A percentile compares a stretch with the other conserved stretches of the same genome.
Conservation (phyloP, 202 grass and related monocot genomes). For the Bolboschoenoplectus hybrid region DNA sequence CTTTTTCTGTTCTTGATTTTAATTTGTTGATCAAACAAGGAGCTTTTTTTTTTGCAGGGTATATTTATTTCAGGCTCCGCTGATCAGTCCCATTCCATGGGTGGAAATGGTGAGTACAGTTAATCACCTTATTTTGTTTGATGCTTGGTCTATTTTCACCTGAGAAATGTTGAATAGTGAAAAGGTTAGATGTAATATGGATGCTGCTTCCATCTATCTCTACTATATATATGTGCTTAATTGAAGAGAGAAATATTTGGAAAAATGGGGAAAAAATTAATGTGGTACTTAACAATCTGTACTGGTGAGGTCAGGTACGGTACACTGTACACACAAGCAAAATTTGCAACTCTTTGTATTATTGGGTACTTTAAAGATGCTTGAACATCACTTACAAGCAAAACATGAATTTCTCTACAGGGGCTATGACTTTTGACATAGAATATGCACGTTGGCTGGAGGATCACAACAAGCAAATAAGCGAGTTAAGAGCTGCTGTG, state of each 20-base stretch:
- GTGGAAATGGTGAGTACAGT: slow-evolving; percentile 74
- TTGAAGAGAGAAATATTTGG: neutral
- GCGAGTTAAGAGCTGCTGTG: slow-evolving; percentile 80
- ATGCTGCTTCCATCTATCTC: slow-evolving; percentile 7
- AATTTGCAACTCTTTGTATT: slow-evolving; percentile 1
- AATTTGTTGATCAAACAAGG: neutral
- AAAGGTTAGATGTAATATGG: neutral
- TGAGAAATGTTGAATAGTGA: neutral
- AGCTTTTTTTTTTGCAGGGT: slow-evolving; percentile 56
- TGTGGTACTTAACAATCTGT: neutral
- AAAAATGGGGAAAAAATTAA: neutral
- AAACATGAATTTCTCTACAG: slow-evolving; percentile 45
- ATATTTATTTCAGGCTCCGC: slow-evolving; percentile 93
- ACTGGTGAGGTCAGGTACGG: neutral
- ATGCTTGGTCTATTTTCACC: neutral
- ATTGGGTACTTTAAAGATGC: neutral
- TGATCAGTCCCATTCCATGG: slow-evolving; percentile 85
- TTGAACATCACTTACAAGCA: neutral
- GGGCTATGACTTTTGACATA: slow-evolving; percentile 84
- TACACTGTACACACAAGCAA: neutral
- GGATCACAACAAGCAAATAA: slow-evolving; percentile 89
- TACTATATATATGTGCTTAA: slow-evolving; percentile 27
- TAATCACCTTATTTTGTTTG: slow-evolving; percentile 18
- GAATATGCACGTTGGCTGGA: slow-evolving; percentile 85
- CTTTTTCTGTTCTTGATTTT: neutral